phyloP scores from a whole-genome alignment of 345 rosid genomes.

The Cardamine occulta region DNA sequence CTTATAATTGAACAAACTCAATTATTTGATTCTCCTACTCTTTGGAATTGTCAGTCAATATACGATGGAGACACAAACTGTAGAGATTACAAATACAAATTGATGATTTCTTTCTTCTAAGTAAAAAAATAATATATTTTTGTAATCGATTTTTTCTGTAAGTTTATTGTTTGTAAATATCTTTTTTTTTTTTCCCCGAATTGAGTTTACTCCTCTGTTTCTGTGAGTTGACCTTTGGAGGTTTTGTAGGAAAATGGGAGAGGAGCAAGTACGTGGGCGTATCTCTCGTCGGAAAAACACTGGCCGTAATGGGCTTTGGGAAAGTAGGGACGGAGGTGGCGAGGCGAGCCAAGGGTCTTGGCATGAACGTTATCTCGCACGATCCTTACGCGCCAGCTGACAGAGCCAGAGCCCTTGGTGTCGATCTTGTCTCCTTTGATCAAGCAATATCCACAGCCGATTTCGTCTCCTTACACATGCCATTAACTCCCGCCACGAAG shows the following conservation, averaged over 20 bases:
- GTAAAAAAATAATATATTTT: neutral
- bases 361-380: constrained; percentile 83
- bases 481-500: constrained; percentile 62
- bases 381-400: constrained; percentile 88
- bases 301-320: constrained; percentile 89
- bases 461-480: constrained; percentile 85
- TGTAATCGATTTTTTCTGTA: neutral
- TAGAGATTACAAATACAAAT: neutral
- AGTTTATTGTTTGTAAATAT: neutral
- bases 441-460: constrained; percentile 74
- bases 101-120: neutral
- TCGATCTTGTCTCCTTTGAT: constrained; percentile 78
- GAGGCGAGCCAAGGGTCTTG: constrained; percentile 81
- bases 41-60: constrained; percentile 28
- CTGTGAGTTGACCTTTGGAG: neutral
- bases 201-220: neutral
- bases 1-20: constrained; percentile 24
- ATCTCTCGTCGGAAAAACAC: constrained; percentile 76
- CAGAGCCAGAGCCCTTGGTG: constrained; percentile 77
- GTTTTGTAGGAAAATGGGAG: constrained; percentile 73
- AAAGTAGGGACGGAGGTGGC: constrained; percentile 92
- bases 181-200: neutral
- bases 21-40: constrained; percentile 30
- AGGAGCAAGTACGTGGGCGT: constrained; percentile 85
- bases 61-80: constrained; percentile 12